These are phyloP conservation scores for Yamadazyma diospyri DNA, from an alignment of 1,139 yeast species.

Conservation along the genomic window DNA sequence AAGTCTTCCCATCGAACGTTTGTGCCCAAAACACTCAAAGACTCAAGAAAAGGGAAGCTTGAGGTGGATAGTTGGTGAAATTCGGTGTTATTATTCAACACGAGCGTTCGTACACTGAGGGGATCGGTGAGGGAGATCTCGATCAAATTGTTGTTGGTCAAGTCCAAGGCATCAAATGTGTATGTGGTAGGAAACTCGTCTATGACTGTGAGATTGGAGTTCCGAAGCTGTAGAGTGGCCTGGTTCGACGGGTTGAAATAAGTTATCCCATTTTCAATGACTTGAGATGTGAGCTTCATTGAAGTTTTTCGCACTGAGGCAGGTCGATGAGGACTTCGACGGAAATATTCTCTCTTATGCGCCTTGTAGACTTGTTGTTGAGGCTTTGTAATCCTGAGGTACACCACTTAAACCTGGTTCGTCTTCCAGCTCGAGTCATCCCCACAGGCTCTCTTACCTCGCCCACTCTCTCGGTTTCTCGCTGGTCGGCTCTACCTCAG, in stretches of 20 bases:
- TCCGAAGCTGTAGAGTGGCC: slow-evolving; percentile 34
- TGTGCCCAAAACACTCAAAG: slow-evolving; percentile 46
- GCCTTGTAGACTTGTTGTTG: too few species aligned
- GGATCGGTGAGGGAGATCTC: slow-evolving; percentile 42
- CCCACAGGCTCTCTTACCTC: neutral
- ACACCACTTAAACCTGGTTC: too few species aligned
- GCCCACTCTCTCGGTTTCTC: neutral
- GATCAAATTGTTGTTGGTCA: slow-evolving; percentile 62
- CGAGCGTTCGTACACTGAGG: slow-evolving; percentile 39
- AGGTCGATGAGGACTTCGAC: too few species aligned
- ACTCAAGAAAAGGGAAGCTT: slow-evolving; percentile 41
- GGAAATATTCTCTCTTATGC: too few species aligned
- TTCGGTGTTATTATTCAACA: slow-evolving; percentile 56
- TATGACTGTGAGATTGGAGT: slow-evolving; percentile 28
- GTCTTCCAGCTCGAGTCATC: neutral
- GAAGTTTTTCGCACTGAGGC: slow-evolving; percentile 2
- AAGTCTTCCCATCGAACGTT: slow-evolving; percentile 47
- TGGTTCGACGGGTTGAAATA: slow-evolving; percentile 36
- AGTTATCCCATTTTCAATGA: slow-evolving; percentile 29
- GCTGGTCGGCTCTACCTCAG: too few species aligned
- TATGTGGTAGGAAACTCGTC: slow-evolving; percentile 35
- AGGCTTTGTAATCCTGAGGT: too few species aligned
- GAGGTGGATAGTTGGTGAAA: slow-evolving; percentile 24
- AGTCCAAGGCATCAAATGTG: slow-evolving; percentile 54
- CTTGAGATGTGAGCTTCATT: slow-evolving; percentile 39